Base-by-base conservation (phyloP, 2,329 filamentous ascomycete genomes). In the Verruconis gallopava region DNA sequence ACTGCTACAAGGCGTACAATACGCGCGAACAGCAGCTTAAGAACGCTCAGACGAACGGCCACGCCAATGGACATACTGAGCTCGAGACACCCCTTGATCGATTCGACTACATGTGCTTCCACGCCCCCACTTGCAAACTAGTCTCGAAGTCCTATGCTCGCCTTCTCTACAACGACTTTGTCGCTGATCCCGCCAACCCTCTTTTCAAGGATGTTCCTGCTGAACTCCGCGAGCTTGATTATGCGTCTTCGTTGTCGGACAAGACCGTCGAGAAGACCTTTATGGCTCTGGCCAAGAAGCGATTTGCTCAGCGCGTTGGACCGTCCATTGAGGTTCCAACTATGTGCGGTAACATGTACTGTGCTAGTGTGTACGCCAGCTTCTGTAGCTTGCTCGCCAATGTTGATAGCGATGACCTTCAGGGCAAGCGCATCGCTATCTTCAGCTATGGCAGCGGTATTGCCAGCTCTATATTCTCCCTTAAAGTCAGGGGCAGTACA, bases 321-420 rank as follows among this genome's bases (percentile, higher is more conserved):
- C 67, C 67, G 19, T 55, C 61, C 44, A 66, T 69, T 48, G 54
- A 67, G 48, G 63, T 69, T 18, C 67, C 68, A 5, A 71, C 67
- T 49, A 62, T 64, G 60, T 71, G 67, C 58, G 68, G 68, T 43
- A 71, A 71, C 64, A 71, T 71, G 68, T 71, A 71, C 64, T 67
- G 63, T 48, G 67, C 64, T 21, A 68, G 64, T 46, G 67, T 71
- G 41, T 71, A 69, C 57, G 62, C 59, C 44, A 67, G 65, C 48
- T 59, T 71, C 45, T 60, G 61, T 52, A 67, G 65, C 39, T 53
- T 71, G 44, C 48, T 71, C 45, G 51, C 59, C 55, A 69, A 69
- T 51, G 52, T 69, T 33, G 53, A 56, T 50, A 63, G 58, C 48
- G 57, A 62, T 39, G 57, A 62, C 15, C 52, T 68, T n/a, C 59